A percentile compares a stretch with the other conserved stretches of the same genome.
Evolutionary conservation across 495 filamentous ascomycete genomes (phyloP).

Genomic region (Penicillium dipodomyicola): DNA sequence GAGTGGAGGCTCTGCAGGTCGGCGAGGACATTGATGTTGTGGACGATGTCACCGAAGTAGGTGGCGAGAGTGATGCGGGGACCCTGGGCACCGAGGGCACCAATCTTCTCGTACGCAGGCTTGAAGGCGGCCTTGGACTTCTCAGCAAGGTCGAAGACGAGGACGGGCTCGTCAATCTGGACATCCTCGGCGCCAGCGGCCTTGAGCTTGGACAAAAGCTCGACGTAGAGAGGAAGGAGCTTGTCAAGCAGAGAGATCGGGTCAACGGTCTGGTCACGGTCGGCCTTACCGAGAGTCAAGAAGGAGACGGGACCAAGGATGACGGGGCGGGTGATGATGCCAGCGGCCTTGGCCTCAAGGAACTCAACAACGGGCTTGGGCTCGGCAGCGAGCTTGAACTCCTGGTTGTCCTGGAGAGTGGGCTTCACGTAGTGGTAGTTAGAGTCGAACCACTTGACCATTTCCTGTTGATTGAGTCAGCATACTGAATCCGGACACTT

Average conservation of each 20-base stretch:
- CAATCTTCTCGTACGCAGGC: conserved; percentile 88
- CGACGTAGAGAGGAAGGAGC: conserved; percentile 86
- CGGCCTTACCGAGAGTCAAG: conserved; percentile 92
- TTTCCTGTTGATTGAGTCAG: conserved; percentile 58
- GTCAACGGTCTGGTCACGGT: conserved; percentile 85
- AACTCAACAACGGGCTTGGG: conserved; percentile 95
- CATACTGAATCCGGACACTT: not conserved
- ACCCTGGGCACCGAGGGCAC: conserved; percentile 67
- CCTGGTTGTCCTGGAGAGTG: conserved; percentile 91
- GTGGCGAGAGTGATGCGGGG: conserved; percentile 85
- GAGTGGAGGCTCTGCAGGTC: conserved; percentile 66
- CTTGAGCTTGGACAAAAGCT: conserved; percentile 89
- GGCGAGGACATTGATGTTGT: conserved; percentile 90
- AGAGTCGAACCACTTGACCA: conserved; percentile 99
- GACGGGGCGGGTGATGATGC: conserved; percentile 88
- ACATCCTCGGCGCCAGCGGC: conserved; percentile 88
- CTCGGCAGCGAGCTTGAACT: conserved; percentile 79
- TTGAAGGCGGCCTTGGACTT: conserved; percentile 97
- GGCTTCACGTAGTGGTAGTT: conserved; percentile 99
- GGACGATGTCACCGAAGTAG: conserved; percentile 98
- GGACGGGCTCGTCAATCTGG: conserved; percentile 95
- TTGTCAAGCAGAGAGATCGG: conserved; percentile 90
- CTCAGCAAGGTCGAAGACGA: conserved; percentile 84
- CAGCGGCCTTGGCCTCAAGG: conserved; percentile 94
- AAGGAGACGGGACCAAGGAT: conserved; percentile 95